Conservation (phyloP, 2,329 filamentous ascomycete species). For the Hymenotorrendiella dingleyae region DNA sequence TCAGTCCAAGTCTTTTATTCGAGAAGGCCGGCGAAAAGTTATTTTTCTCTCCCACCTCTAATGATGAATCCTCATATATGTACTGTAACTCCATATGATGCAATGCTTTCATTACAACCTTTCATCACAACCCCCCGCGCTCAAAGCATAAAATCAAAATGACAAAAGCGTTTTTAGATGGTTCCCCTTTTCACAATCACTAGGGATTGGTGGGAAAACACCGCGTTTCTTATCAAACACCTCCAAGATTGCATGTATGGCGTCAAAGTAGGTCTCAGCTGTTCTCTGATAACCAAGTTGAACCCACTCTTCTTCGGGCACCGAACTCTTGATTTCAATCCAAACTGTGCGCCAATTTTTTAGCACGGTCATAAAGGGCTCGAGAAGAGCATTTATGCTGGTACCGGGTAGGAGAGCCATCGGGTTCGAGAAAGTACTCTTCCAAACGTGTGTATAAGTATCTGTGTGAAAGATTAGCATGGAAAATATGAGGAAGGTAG, state of each 20-base stretch:
- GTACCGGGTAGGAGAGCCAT: slow-evolving; percentile 16
- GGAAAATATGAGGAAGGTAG: neutral
- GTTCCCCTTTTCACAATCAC: slow-evolving; percentile 27
- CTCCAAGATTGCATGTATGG: slow-evolving; percentile 17
- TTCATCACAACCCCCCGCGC: too few relatives aligned
- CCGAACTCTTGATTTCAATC: slow-evolving; percentile 22
- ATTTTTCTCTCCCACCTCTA: too few relatives aligned
- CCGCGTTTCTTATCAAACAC: slow-evolving; percentile 23
- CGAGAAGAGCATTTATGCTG: slow-evolving; percentile 12
- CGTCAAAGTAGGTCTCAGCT: slow-evolving; percentile 27
- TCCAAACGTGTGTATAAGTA: slow-evolving; percentile 28
- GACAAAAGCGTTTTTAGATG: slow-evolving; percentile 26
- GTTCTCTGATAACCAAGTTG: slow-evolving; percentile 27
- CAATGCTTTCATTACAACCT: too few relatives aligned
- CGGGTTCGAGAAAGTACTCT: slow-evolving; percentile 24
- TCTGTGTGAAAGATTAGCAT: slow-evolving; percentile 15
- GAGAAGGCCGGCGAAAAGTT: too few relatives aligned
- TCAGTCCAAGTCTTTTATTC: too few relatives aligned
- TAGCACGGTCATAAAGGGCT: slow-evolving; percentile 25
- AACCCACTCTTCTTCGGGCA: slow-evolving; percentile 21
- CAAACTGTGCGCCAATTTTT: slow-evolving; percentile 27
- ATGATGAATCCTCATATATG: too few relatives aligned
- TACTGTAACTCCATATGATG: too few relatives aligned
- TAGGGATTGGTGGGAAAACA: slow-evolving; percentile 20
- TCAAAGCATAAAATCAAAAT: slow-evolving; percentile 13